Evolutionary conservation across 257 asterid genomes (phyloP).

Genomic region (Eustoma russellianum): DNA sequence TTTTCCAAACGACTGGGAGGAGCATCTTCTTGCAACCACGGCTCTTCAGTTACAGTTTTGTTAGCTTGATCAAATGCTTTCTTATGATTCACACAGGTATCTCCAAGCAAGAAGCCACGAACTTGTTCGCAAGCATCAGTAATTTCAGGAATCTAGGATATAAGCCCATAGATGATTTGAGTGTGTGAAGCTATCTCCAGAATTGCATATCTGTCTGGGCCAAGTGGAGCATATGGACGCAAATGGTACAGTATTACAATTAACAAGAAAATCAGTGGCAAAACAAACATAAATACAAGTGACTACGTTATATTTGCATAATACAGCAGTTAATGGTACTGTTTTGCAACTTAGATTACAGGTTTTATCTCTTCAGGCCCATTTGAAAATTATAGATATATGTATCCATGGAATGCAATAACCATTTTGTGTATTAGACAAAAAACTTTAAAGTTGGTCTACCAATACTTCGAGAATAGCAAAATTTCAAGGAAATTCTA

Average conservation of each 20-base stretch:
- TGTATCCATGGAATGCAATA: too few relatives aligned
- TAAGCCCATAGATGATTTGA: constrained; percentile 52
- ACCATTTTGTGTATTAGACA: too few relatives aligned
- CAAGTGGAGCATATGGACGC: constrained; percentile 81
- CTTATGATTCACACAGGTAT: background rate
- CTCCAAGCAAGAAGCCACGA: constrained; percentile 30
- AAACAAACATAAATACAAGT: constrained; percentile 1
- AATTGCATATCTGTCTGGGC: constrained; percentile 60
- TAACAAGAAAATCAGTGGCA: constrained; percentile 8
- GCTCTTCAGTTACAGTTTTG: constrained; percentile 44
- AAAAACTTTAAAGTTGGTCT: too few relatives aligned
- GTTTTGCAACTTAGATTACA: too few relatives aligned
- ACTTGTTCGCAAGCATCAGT: constrained; percentile 49
- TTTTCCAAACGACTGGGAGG: constrained; percentile 76
- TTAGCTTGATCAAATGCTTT: constrained; percentile 11
- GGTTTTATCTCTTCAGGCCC: too few relatives aligned
- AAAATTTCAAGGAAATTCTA: too few relatives aligned
- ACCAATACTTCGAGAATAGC: too few relatives aligned
- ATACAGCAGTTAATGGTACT: too few relatives aligned
- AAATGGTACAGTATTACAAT: constrained; percentile 45
- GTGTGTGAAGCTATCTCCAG: constrained; percentile 46
- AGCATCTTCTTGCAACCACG: constrained; percentile 48
- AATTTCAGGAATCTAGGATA: constrained; percentile 74
- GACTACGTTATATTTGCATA: too few relatives aligned
- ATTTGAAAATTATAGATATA: too few relatives aligned